Base-by-base conservation (phyloP, 2,329 filamentous ascomycete species). In the Esteya vermicola region DNA sequence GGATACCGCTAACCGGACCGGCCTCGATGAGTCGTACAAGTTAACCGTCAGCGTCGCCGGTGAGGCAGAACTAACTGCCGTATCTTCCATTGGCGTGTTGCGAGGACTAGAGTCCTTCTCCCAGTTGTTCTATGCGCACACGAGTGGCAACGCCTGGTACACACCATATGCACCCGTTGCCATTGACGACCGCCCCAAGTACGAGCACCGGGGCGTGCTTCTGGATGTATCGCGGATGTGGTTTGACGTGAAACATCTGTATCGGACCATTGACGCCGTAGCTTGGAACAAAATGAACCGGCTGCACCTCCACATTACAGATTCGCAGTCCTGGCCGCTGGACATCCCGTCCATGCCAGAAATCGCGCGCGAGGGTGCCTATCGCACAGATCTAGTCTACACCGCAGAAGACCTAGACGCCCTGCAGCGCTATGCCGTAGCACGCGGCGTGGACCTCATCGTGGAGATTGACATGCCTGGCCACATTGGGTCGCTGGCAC, bases 281-380 rank as follows among this genome's bases (percentile, higher is more conserved):
- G 65, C 81, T 2, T 85, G 76, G 70, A 85, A 78, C 63, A 91
- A 93, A 63, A 71, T 91, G 65, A 91, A 91, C 60, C 69, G 77
- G 6, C 67, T 93, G 41, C 85, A 91, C 58, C 64, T 89, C 40
- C 85, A 93, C 62, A 68, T 80, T 42, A 91, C 83, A 5, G 85
- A 93, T 57, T 77, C 80, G 14, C 85, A 93, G 57, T 83, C 83
- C 4, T 93, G 85, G 81, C 85, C 85, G 0, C 64, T 93, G 20
- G 83, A 85, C 48, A 78, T 93, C 37, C 81, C 83, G 1, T 59
- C 80, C 3, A 59, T 93, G 45, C 81, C 85, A 4, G 70, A 79
- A 43, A 65, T 93, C 3, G 68, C 84, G 4, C 58, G 66, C 39
- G 78, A 84, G 55, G 85, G 85, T 27, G 79, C 84, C 1, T 93